Evolutionary conservation across 352 stramenopile species (phyloP), one percentile per base, ranked within the genome.

Genomic region (Phytophthora gonapodyides): DNA sequence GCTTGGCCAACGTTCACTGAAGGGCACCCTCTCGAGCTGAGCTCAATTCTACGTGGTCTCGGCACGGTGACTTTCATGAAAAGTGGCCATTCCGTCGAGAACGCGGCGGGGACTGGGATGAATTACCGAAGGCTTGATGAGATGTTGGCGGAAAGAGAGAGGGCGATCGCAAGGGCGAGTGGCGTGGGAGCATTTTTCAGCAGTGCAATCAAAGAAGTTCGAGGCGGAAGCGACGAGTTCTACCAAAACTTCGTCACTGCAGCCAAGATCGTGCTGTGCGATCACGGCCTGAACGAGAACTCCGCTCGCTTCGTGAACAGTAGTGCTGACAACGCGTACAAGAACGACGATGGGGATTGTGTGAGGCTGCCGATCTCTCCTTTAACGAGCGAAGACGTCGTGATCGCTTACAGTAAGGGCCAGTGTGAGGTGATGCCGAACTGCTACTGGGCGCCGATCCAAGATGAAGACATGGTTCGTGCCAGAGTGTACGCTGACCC

Each of bases 381-480:
- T 5, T 12, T 44, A 10, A 70, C 56, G 9, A 71, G 76, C 38
- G 12, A 59, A 7, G 54, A 45, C 3, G 51, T 61, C 10, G 33
- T 59, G 15, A 24, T 64, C n/a, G 60, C 67, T 27, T 88, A 88
- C 67, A 50, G 15, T 6, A n/a, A 54, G 0, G 69, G 75, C 0
- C 27, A 58, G 0, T 87, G 80, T 42, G 80, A 89, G 42, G 74
- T 87, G 48, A 73, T 77, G 37, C 76, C 73, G 5, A 89, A 89
- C 35, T 89, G 80, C 41, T 89, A 87, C 66, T 89, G 80, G 78
- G 57, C 42, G 30, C 38, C 61, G 11, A 77, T 87, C 34, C 55
- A 75, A 6, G 16, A 60, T 12, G 57, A 44, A 6, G 63, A 61
- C 10, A 57, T 62, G 16, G 69, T 69, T 19, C 75, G 77, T 16